Percentiles rank a stretch among this genome's conserved stretches.
Conservation (phyloP, 23 red algal genomes). For the Agarophyton chilense region DNA sequence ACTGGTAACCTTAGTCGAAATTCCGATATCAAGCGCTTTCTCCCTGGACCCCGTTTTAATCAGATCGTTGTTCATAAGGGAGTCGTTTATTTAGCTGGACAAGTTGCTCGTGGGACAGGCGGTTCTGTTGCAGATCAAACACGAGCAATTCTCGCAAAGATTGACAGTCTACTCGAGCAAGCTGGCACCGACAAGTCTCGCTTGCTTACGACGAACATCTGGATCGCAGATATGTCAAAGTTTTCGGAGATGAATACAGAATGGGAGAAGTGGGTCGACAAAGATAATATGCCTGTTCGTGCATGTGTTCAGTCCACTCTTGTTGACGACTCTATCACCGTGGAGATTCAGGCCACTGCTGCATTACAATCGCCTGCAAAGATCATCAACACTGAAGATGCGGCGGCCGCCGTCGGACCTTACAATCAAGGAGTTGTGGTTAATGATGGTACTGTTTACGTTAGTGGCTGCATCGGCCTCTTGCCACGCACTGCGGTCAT, state of each 20-base stretch:
- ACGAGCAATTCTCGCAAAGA: conserved; percentile 49
- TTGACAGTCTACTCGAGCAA: conserved; percentile 68
- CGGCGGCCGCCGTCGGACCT: conserved; percentile 93
- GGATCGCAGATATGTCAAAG: conserved; percentile 67
- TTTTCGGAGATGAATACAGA: conserved; percentile 76
- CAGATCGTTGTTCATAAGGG: conserved; percentile 71
- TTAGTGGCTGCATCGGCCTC: conserved; percentile 96
- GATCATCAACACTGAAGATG: conserved; percentile 65
- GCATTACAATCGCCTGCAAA: conserved; percentile 74
- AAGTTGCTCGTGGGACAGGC: conserved; percentile 66
- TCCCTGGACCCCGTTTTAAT: conserved; percentile 47
- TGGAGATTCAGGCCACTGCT: conserved; percentile 89
- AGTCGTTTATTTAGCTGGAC: conserved; percentile 77
- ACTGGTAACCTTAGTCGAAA: not conserved
- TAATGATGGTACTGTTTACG: conserved; percentile 84
- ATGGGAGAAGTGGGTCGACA: conserved; percentile 89
- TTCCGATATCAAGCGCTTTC: conserved; percentile 65
- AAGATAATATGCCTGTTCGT: conserved; percentile 69
- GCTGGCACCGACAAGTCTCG: conserved; percentile 78
- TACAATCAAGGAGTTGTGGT: conserved; percentile 88
- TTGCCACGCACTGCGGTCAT: conserved; percentile 68
- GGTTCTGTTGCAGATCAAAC: conserved; percentile 69
- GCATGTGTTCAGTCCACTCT: conserved; percentile 76
- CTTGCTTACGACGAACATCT: conserved; percentile 73
- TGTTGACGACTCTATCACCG: conserved; percentile 57